phyloP scores from a whole-genome alignment of 1,284 basidiomycete genomes.

The Rhizoctonia solani region DNA sequence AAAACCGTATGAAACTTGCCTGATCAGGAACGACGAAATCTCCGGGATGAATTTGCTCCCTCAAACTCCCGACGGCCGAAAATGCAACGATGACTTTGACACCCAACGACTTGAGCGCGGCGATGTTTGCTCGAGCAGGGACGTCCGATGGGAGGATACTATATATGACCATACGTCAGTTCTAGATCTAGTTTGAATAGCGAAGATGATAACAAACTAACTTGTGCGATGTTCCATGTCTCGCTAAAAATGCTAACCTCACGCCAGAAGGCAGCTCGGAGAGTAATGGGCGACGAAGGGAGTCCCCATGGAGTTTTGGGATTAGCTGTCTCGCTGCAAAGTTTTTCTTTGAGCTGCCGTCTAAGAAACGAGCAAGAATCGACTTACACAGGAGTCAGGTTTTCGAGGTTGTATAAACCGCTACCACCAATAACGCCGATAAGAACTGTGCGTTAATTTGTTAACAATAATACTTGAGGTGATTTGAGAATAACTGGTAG shows the following conservation, averaged over 20 bases:
- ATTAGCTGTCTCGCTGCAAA: slow-evolving; percentile 64
- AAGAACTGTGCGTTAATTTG: slow-evolving; percentile 54
- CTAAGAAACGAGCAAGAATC: slow-evolving; percentile 5
- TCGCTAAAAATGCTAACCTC: slow-evolving; percentile 87
- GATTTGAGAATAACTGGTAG: neutral
- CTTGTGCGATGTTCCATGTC: slow-evolving; percentile 82
- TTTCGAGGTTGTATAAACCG: slow-evolving; percentile 87
- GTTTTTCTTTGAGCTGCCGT: neutral
- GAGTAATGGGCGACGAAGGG: slow-evolving; percentile 91
- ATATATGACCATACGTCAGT: neutral
- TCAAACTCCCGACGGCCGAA: slow-evolving; percentile 93
- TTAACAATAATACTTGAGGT: neutral
- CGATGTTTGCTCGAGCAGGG: slow-evolving; percentile 90
- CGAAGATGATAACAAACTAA: slow-evolving; percentile 44
- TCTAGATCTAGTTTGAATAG: neutral
- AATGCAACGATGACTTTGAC: slow-evolving; percentile 91
- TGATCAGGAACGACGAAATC: slow-evolving; percentile 89
- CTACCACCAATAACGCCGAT: slow-evolving; percentile 86
- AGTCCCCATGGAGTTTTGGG: slow-evolving; percentile 89
- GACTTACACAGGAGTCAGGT: slow-evolving; percentile 77
- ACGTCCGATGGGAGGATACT: slow-evolving; percentile 70
- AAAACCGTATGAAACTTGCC: slow-evolving; percentile 37
- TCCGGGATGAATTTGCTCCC: slow-evolving; percentile 92
- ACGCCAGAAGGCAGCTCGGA: slow-evolving; percentile 77
- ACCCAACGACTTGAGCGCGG: slow-evolving; percentile 91